These are phyloP conservation scores for Paraphoma chrysanthemicola DNA, from an alignment of 2,329 filamentous ascomycete species.

Conservation along the genomic window DNA sequence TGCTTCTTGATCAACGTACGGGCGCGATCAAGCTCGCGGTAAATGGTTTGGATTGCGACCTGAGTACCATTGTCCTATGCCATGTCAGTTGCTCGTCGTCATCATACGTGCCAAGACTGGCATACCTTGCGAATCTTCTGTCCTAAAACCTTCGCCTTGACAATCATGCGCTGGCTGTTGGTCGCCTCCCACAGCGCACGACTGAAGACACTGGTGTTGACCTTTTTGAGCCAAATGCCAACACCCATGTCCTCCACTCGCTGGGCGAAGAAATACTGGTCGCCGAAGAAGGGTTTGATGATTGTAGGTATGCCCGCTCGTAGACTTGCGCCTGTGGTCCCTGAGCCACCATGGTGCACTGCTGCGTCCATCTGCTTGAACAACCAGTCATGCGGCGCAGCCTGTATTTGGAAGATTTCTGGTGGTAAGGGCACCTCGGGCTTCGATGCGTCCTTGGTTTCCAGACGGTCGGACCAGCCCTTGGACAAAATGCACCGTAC, in stretches of 20 bases:
- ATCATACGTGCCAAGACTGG: conserved; percentile 33
- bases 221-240: conserved; percentile 85
- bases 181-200: conserved; percentile 90
- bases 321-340: conserved; percentile 92
- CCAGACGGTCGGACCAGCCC: conserved; percentile 89
- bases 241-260: conserved; percentile 93
- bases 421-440: conserved; percentile 74
- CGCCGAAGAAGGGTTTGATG: conserved; percentile 95
- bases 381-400: conserved; percentile 95
- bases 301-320: conserved; percentile 92
- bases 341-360: conserved; percentile 91
- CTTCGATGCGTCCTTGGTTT: conserved; percentile 64
- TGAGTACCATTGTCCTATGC: conserved; percentile 85
- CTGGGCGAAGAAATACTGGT: conserved; percentile 94
- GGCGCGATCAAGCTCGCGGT: conserved; percentile 93
- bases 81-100: conserved; percentile 20
- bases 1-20: conserved; percentile 77
- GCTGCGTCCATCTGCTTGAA: conserved; percentile 93
- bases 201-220: conserved; percentile 86
- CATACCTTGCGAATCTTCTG: conserved; percentile 85
- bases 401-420: conserved; percentile 87
- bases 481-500: conserved; percentile 95
- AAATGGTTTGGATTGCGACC: conserved; percentile 88
- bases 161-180: conserved; percentile 88
- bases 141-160: conserved; percentile 81